Conservation (phyloP, 2,329 filamentous ascomycete genomes). For the Lomentospora prolificans region DNA sequence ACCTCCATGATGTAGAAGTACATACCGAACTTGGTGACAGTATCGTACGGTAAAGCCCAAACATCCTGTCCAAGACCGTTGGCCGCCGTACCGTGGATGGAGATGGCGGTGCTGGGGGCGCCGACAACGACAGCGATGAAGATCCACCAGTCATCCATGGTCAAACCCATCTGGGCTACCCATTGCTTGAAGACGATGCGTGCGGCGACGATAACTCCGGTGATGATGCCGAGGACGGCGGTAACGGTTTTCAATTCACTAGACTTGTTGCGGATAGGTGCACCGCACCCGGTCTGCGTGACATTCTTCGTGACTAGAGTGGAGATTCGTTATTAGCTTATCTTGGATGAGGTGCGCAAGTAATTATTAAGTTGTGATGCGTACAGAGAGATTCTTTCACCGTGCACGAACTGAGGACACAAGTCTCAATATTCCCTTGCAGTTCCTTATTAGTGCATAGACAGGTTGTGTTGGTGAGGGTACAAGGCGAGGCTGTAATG, state of each 20-base stretch:
- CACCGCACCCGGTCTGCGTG: conserved; percentile 17
- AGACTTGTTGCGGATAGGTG: conserved; percentile 18
- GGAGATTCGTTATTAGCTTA: neutral
- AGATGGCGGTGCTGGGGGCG: conserved; percentile 20
- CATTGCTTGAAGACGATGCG: conserved; percentile 26
- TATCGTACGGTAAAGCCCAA: conserved; percentile 29
- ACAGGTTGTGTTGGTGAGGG: neutral
- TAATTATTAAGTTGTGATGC: neutral
- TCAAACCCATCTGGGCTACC: conserved; percentile 20
- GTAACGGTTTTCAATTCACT: conserved; percentile 22
- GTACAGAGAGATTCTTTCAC: neutral
- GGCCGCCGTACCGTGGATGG: conserved; percentile 16
- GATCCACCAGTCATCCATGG: conserved; percentile 26
- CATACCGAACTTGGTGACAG: conserved; percentile 29
- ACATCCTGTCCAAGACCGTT: conserved; percentile 34
- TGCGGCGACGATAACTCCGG: conserved; percentile 25
- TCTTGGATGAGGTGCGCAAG: too few relatives aligned
- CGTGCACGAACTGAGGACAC: neutral
- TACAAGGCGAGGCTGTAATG: neutral
- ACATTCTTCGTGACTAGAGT: conserved; percentile 15
- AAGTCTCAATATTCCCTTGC: neutral
- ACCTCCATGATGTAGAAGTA: conserved; percentile 27
- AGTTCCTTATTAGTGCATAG: neutral
- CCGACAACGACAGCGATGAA: conserved; percentile 18
- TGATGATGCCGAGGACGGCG: conserved; percentile 21